Base-by-base conservation (phyloP, 345 rosid species). In the Streptanthus diversifolius region DNA sequence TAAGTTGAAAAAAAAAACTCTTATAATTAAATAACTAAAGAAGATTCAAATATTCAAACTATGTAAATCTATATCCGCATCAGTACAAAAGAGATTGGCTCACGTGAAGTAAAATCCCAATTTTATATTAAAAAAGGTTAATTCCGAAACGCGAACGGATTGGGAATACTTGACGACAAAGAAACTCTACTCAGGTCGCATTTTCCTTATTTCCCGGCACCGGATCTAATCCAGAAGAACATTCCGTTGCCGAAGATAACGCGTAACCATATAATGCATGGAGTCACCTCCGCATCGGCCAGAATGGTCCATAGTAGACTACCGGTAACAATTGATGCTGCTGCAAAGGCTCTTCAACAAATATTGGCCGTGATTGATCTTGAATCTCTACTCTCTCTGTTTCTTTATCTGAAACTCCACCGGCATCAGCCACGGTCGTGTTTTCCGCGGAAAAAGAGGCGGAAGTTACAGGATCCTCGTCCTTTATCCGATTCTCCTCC, bases 321-420 rank as follows among this genome's bases (percentile, higher is more conserved):
- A 70, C n/a, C 17, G 64, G 63, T 57, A 36, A 13, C 43, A 22
- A 7, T 15, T 7, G 57, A 5, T 68, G 62, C 18, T 51, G 71
- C 19, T 22, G 62, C 54, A 29, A 29, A 18, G 32, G 22, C 63
- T 68, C 63, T 41, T 55, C 57, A 25, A 45, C 25, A 15, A 21
- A 2, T 22, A 22, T 47, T 47, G 13, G 17, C 18, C 37, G 12
- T 70, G 66, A 12, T 43, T 70, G 66, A 8, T 22, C 48, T 70
- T 47, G 27, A 45, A 9, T 11, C 56, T 54, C 63, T 40, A 54
- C 63, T 29, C 21, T 40, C n/a, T 45, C 58, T 57, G 24, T 47
- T 69, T 69, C 57, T 44, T 27, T 45, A 69, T 35, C 47, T 27
- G 47, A 70, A 44, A 22, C 27, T 57, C 66, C 18, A 44, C 66